Conservation (phyloP, 768 basidiomycete species). For the Exidia glandulosa region DNA sequence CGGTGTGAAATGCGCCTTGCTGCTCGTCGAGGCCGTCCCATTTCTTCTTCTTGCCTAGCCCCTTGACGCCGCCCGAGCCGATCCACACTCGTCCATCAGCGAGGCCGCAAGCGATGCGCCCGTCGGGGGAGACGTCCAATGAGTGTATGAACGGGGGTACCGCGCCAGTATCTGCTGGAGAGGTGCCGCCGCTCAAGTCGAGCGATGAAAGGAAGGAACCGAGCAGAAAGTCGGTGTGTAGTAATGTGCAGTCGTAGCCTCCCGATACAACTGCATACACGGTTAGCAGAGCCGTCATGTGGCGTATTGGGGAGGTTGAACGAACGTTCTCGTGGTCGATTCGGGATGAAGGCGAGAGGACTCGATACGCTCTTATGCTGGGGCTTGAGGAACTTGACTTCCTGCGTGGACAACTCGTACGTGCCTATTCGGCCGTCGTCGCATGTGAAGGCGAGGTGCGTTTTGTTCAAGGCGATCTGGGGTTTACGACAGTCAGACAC, state of each 20-base stretch:
- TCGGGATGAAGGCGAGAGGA: slow-evolving; percentile 58
- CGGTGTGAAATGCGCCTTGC: slow-evolving; percentile 33
- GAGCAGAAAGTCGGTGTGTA: slow-evolving; percentile 57
- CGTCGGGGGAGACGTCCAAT: slow-evolving; percentile 44
- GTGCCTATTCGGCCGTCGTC: slow-evolving; percentile 63
- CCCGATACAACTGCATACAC: slow-evolving; percentile 47
- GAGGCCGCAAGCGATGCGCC: slow-evolving; percentile 56
- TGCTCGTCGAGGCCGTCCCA: slow-evolving; percentile 59
- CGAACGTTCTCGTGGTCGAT: slow-evolving; percentile 46
- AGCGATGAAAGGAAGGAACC: slow-evolving; percentile 45
- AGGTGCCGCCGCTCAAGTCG: slow-evolving; percentile 37
- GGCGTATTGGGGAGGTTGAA: too few relatives aligned
- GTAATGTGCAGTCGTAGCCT: slow-evolving; percentile 58
- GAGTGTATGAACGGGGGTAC: slow-evolving; percentile 66
- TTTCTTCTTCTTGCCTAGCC: slow-evolving; percentile 39
- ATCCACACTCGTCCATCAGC: slow-evolving; percentile 68
- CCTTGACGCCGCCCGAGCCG: slow-evolving; percentile 57
- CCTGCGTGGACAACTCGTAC: slow-evolving; percentile 42
- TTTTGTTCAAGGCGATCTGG: slow-evolving; percentile 53
- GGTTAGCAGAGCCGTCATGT: not conserved
- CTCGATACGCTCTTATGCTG: slow-evolving; percentile 61
- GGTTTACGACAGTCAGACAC: slow-evolving; percentile 25
- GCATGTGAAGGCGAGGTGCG: slow-evolving; percentile 50
- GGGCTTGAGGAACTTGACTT: slow-evolving; percentile 45
- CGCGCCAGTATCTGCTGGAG: slow-evolving; percentile 1